These are phyloP conservation scores for Lanmaoa rubissima DNA, from an alignment of 768 basidiomycete genomes.

Conservation along the genomic window DNA sequence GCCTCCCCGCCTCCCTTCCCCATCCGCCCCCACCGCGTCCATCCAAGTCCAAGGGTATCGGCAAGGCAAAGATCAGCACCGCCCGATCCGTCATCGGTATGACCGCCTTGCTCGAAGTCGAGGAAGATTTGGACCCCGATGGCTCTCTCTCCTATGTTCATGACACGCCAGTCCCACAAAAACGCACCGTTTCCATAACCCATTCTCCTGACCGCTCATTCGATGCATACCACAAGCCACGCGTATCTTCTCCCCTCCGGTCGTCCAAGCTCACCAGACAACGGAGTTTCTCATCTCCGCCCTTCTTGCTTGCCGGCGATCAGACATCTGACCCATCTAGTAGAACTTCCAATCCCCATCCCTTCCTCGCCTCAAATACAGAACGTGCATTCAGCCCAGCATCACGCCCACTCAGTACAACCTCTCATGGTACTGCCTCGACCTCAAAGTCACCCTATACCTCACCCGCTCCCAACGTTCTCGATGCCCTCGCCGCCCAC, in stretches of 20 bases:
- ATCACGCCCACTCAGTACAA: slow-evolving; percentile 14
- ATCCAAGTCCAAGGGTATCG: slow-evolving; percentile 27
- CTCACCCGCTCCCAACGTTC: slow-evolving; percentile 27
- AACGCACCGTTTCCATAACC: slow-evolving; percentile 14
- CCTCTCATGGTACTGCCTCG: slow-evolving; percentile 16
- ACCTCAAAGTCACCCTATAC: slow-evolving; percentile 34
- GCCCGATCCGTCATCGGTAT: slow-evolving; percentile 51
- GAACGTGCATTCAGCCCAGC: slow-evolving; percentile 9
- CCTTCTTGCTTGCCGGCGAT: slow-evolving; percentile 9
- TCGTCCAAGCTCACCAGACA: slow-evolving; percentile 25
- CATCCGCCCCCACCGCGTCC: slow-evolving; percentile 19
- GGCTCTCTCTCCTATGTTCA: neutral
- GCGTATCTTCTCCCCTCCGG: slow-evolving; percentile 25
- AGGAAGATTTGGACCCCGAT: slow-evolving; percentile 41
- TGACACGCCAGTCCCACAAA: slow-evolving; percentile 15
- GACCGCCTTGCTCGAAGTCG: slow-evolving; percentile 52
- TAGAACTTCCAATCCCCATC: neutral
- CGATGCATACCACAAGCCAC: slow-evolving; percentile 18
- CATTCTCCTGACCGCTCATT: slow-evolving; percentile 9
- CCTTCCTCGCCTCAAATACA: slow-evolving; percentile 8
- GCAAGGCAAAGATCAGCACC: slow-evolving; percentile 32
- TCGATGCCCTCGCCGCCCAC: slow-evolving; percentile 34
- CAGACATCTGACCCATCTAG: slow-evolving; percentile 3
- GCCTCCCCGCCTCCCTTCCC: slow-evolving; percentile 6
- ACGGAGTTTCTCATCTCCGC: slow-evolving; percentile 33